These are phyloP conservation scores for Funneliformis geosporum DNA, from an alignment of 192 early-diverging fungal genomes.

Conservation along the genomic window DNA sequence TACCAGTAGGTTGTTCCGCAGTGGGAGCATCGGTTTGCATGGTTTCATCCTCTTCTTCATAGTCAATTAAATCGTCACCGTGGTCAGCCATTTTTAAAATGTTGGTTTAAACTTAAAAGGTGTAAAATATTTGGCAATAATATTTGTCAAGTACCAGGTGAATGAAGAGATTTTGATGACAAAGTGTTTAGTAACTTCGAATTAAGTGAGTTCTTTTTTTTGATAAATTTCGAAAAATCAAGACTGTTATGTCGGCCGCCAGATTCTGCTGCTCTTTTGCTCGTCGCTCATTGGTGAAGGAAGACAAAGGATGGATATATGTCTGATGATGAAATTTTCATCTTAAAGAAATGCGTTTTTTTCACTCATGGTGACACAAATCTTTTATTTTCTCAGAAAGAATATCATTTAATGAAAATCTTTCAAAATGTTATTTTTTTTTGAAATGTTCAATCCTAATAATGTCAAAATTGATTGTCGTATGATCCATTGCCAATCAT, in stretches of 20 bases:
- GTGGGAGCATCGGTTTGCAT: conserved; percentile 56
- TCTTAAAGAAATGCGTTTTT: background rate
- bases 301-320: background rate
- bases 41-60: conserved; percentile 92
- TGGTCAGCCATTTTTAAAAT: conserved; percentile 56
- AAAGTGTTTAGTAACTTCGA: conserved; percentile 13
- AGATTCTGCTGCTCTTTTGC: conserved; percentile 19
- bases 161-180: conserved; percentile 26
- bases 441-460: background rate
- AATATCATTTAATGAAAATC: background rate
- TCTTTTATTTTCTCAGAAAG: background rate
- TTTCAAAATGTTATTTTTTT: background rate
- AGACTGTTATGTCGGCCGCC: background rate
- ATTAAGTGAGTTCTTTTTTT: background rate
- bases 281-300: background rate
- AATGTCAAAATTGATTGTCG: background rate
- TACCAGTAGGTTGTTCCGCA: conserved; percentile 42
- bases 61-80: conserved; percentile 92
- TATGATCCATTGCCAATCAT: background rate
- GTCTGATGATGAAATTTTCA: background rate
- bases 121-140: background rate
- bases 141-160: background rate
- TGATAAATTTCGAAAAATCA: conserved; percentile 3
- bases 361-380: background rate
- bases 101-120: background rate